Evolutionary conservation across 2,329 filamentous ascomycete genomes (phyloP), one percentile per base, ranked within the genome.

Genomic region (Fusarium nisikadoi): DNA sequence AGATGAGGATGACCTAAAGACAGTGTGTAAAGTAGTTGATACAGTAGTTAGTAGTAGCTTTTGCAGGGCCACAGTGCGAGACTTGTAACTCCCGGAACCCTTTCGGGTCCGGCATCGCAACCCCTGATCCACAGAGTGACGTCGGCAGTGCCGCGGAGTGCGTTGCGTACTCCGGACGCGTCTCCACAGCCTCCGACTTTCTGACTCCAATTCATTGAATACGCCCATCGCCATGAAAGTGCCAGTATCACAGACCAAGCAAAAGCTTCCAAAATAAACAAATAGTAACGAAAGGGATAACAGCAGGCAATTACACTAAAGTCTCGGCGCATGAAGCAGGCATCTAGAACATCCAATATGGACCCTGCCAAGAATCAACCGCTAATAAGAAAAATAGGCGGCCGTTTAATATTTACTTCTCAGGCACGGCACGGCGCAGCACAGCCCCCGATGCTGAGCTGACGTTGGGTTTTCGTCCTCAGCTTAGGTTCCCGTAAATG

Each of bases 401-500:
- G 56, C 54, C 61, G 57, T 68, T 49, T 13, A 35, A 27, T 47
- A 35, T 33, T 47, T 35, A 23, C 39, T 54, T 56, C 27, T 29
- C 54, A 57, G 29, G 42, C 49, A 43, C 35, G 36, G 41, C 29
- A 46, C 23, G 47, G 39, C 58, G 27, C 33, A 52, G 64, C 65
- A 68, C 65, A 68, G 65, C 72, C 75, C 60, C 75, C 66, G 54
- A 65, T 27, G 49, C 68, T 77, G 73, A 68, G 75, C 75, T 77
- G 75, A 77, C 75, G 75, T 76, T 77, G 61, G 65, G 58, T 70
- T 65, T 75, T 76, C 58, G 70, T 74, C 73, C 52, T 73, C 50
- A 39, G 41, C 46, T 54, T 55, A 35, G 53, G 39, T 50, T 42
- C 29, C 50, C 45, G 41, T 27, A n/a, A n/a, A 27, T 53, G 23